Evolutionary conservation across 805 yeast species (phyloP), one percentile per base, ranked within the genome.

Genomic region (Ogataea glucozyma): DNA sequence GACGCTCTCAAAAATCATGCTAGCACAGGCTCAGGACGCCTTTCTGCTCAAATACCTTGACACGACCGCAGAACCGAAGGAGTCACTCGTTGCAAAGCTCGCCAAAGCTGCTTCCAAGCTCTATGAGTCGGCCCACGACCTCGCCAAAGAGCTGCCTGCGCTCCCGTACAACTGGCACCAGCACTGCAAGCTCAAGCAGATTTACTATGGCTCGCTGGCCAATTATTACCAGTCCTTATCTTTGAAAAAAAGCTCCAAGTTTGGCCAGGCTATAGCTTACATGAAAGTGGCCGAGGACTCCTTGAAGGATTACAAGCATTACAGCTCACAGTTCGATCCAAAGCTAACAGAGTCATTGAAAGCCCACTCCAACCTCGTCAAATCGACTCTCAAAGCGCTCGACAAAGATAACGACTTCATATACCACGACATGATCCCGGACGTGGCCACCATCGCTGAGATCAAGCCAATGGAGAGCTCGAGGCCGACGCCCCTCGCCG

Each of bases 1-100:
- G 31, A 82, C 87, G 26, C 71, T 91, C 38, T 61, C 73, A 12
- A 75, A 74, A 49, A 61, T 90, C 41, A 79, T 84, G 78, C 68
- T 88, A 42, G 93, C 95, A 0, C 96, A 91, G 61, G 88, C 93
- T 3, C 97, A 90, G 59, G 97, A 93, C 52, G 75, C 85, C 6
- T 90, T 91, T 60, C 65, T 84, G 3, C 60, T 82, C 55, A 83
- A 79, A 50, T 77, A 80, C 7, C 58, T 88, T 26, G 78, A 73
- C 42, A 66, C 64, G 3, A 59, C 66, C 3, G 60, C 59, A 16
- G 53, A 62, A 3, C 60, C 75, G 6, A 85, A 85, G 57, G 79
- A 82, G 31, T 77, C 91, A 0, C 69, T 91, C 58, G 73, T 85
- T n/a, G 71, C 95, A 14, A 88, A 80, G 62, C 71, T 91, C 40